phyloP scores from a whole-genome alignment of 345 rosid species.

The Boechera retrofracta region DNA sequence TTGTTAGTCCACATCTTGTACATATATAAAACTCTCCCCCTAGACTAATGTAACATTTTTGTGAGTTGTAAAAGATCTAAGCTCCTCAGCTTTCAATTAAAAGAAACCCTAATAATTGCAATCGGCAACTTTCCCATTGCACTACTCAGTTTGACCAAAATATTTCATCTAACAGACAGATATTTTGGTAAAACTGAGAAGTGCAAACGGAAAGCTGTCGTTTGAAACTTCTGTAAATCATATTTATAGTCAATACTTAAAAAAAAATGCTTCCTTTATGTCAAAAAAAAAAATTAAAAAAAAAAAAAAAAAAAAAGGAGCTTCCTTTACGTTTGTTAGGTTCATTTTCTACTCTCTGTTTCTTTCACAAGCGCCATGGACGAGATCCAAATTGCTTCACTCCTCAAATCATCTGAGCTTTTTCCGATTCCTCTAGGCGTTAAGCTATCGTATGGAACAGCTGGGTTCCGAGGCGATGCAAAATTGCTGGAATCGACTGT shows the following conservation, averaged over 20 bases:
- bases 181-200: too few relatives aligned
- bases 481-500: slow-evolving; percentile 74
- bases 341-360: background rate
- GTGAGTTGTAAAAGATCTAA: slow-evolving; percentile 1
- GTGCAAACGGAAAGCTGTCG: too few relatives aligned
- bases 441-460: slow-evolving; percentile 81
- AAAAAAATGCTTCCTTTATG: background rate
- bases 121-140: too few relatives aligned
- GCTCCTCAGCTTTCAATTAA: background rate
- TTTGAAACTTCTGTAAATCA: too few relatives aligned
- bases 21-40: background rate
- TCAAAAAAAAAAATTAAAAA: background rate
- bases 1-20: slow-evolving; percentile 20
- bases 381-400: slow-evolving; percentile 55
- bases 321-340: background rate
- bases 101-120: too few relatives aligned
- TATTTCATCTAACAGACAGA: too few relatives aligned
- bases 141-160: too few relatives aligned
- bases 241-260: background rate
- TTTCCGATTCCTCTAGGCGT: slow-evolving; percentile 67
- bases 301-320: slow-evolving; percentile 9
- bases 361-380: slow-evolving; percentile 56
- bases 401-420: slow-evolving; percentile 56
- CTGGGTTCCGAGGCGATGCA: slow-evolving; percentile 89
- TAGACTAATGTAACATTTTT: slow-evolving; percentile 11